Conservation (phyloP, 345 rosid species). For the Mercurialis annua region DNA sequence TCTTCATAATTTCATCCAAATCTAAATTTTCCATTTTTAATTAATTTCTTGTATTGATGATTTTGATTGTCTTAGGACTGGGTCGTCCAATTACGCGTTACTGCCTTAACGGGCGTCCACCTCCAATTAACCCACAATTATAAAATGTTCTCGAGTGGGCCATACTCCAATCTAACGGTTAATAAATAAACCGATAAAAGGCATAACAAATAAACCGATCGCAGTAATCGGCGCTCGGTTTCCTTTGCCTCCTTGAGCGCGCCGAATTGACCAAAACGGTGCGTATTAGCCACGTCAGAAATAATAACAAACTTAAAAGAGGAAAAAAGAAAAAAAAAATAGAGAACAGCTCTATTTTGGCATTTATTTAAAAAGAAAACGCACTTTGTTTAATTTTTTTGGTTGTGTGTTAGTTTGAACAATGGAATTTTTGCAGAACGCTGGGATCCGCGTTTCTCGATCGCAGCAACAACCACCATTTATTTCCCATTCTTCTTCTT, state of each 20-base stretch:
- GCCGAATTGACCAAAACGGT: constrained; percentile 34
- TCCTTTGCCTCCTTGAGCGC: constrained; percentile 22
- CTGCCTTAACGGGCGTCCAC: constrained; percentile 17
- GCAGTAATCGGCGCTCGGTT: constrained; percentile 29
- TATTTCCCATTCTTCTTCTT: constrained; percentile 7
- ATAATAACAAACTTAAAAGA: background rate
- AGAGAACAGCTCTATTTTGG: constrained; percentile 42
- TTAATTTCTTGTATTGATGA: background rate
- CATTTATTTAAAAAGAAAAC: constrained; percentile 18
- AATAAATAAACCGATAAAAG: background rate
- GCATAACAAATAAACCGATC: background rate
- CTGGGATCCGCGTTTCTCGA: constrained; percentile 61
- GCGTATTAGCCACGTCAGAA: constrained; percentile 39
- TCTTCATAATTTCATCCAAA: background rate
- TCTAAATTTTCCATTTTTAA: background rate
- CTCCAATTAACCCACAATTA: too few relatives aligned
- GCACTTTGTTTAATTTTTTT: background rate
- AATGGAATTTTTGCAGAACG: constrained; percentile 42
- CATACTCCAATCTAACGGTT: constrained; percentile 25
- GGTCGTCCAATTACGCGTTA: constrained; percentile 15
- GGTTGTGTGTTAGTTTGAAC: constrained; percentile 17
- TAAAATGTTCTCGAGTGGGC: too few relatives aligned
- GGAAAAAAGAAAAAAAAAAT: constrained; percentile 19
- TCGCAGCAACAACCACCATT: constrained; percentile 27
- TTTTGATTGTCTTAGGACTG: constrained; percentile 15